Base-by-base conservation (phyloP, 2,329 filamentous ascomycete genomes). In the Bertia moriformis region DNA sequence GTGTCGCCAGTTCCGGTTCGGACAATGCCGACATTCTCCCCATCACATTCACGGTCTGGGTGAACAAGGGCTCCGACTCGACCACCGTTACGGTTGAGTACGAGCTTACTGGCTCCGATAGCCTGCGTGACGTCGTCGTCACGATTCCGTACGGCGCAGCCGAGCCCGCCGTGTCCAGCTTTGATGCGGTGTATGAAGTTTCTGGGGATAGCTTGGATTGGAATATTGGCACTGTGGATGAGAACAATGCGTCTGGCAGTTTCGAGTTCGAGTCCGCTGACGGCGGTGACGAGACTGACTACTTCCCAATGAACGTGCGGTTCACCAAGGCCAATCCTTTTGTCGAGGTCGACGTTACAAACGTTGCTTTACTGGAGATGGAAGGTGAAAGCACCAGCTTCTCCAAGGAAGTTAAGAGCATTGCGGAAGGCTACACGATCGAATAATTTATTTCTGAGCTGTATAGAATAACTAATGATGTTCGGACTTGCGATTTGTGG, bases 1-100 rank as follows among this genome's bases (percentile, higher is more conserved):
- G 87, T 52, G 82, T 35, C 7, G 32, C 85, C 17, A 77, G 79
- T 14, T 83, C 86, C 38, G 87, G 85, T 60, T 69, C 73, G 2
- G 87, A 93, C 48, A 85, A 93, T 49, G 62, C 81, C 24, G 78
- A 77, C 44, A 76, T 88, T 40, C 78, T 93, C 27, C 91, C 91
- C 4, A 91, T 98, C 52, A 91, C 83, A 27, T 96, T 98, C 59
- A 95, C 87, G 2, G 89, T 95, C 27, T 98, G 91, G 91, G 85
- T 93, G 43, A 95, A 94, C 61, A 87, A 88, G 59, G 82, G 84
- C 37, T 72, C 76, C 17, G 75, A 80, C 37, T 76, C 78, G 54
- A 87, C 80, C 51, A 93, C 83, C 46, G 76, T 98, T 53, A 98
- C 89, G 2, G 75, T 96, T 22, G 91, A 96, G 60, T 98, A 96